Evolutionary conservation across 208 protist genomes (phyloP), one percentile per base, ranked within the genome.

Genomic region (Acanthamoeba lugdunensis): DNA sequence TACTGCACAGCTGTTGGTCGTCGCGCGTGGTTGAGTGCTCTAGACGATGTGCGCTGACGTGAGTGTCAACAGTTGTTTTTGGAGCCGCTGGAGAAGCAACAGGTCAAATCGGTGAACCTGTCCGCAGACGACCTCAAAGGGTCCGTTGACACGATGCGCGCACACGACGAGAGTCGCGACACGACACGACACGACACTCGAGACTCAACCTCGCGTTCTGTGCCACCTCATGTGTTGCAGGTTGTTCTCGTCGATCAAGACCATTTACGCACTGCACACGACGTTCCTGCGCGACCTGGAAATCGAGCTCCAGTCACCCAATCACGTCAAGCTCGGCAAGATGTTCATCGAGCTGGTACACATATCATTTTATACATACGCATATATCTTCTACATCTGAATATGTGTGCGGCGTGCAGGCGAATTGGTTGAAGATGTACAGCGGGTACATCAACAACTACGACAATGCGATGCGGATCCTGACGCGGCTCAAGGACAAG

Each of bases 321-420:
- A 82, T 37, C 73, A 25, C 18, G 73, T 82, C 73, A 82, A 82
- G 73, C 73, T 82, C 37, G 73, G 73, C 33, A 82, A 82, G 73
- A 45, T 82, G 73, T 82, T 82, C 73, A 82, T 82, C 73, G 73
- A 82, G 8, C 73, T 82, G 18, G 73, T 82, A 52, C 67, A 75
- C 4, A 63, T 23, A 23, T 25, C 4, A 9, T 75, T 5, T 30
- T 75, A n/a, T 33, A 30, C 13, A 14, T 14, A 30, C 2, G 4
- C 67, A 30, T 75, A 7, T 75, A 14, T 23, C 11, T 63, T 48
- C 11, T 11, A 48, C 9, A 48, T 48, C 4, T 48, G 4, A 11
- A 33, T 11, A 48, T 48, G 9, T 48, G 11, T 48, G 45, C 11
- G 23, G 2, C 16, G 41, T 25, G 21, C 73, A 82, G 73, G 6